Evolutionary conservation across 805 yeast species (phyloP).

Genomic region (Scheffersomyces spartinae): DNA sequence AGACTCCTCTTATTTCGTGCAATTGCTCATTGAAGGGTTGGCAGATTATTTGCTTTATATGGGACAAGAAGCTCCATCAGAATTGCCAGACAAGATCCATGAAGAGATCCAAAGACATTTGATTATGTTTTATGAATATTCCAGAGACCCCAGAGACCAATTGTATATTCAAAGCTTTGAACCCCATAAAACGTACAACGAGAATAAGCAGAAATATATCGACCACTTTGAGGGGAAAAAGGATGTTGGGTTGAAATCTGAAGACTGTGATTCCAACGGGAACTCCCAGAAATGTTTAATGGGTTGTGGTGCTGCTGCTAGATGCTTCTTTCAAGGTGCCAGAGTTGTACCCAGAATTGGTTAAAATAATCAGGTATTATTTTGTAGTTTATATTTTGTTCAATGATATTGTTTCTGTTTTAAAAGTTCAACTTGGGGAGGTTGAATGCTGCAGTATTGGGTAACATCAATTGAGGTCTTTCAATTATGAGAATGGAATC

Average conservation of each 20-base stretch:
- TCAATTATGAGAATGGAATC: conserved; percentile 65
- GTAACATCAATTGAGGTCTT: conserved; percentile 51
- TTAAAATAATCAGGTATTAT: too few relatives aligned
- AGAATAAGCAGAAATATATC: conserved; percentile 39
- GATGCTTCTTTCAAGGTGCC: conserved; percentile 59
- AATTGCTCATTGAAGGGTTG: conserved; percentile 53
- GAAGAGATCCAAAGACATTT: conserved; percentile 43
- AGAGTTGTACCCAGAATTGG: conserved; percentile 30
- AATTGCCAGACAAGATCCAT: conserved; percentile 21
- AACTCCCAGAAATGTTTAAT: conserved; percentile 42
- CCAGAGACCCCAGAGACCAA: conserved; percentile 47
- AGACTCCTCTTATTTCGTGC: conserved; percentile 52
- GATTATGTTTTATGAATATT: conserved; percentile 43
- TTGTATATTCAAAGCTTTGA: conserved; percentile 49
- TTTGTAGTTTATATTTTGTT: background rate
- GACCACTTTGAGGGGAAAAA: conserved; percentile 46
- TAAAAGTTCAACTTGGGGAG: conserved; percentile 42
- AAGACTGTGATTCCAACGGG: conserved; percentile 38
- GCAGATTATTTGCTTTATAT: conserved; percentile 50
- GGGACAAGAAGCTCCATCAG: conserved; percentile 28
- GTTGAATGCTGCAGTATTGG: conserved; percentile 54
- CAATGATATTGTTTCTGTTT: too few relatives aligned
- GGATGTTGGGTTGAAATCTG: conserved; percentile 35
- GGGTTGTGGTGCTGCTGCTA: conserved; percentile 57
- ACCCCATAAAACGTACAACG: conserved; percentile 40